Conservation (phyloP, 306 rosid species). For the Boehmeria nivea region DNA sequence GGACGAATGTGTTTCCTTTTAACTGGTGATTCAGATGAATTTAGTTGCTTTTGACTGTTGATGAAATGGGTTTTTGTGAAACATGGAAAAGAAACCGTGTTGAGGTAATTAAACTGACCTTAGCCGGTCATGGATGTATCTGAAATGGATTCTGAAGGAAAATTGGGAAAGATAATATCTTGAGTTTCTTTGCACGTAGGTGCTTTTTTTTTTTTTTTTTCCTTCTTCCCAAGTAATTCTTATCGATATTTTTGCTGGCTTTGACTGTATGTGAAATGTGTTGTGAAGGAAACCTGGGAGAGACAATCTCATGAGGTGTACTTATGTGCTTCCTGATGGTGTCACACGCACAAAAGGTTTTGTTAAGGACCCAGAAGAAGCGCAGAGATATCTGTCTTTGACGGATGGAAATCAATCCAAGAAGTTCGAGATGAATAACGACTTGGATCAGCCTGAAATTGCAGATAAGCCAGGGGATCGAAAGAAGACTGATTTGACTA, state of each 20-base stretch:
- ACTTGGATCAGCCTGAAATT: constrained; percentile 24
- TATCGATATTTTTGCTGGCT: background rate
- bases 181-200: too few species aligned
- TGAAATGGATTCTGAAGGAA: too few species aligned
- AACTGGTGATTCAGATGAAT: background rate
- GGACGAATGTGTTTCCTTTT: background rate
- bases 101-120: too few species aligned
- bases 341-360: constrained; percentile 65
- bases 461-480: constrained; percentile 34
- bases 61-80: too few species aligned
- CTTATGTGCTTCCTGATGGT: constrained; percentile 94
- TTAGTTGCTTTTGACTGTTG: background rate
- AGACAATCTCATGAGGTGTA: constrained; percentile 63
- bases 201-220: too few species aligned
- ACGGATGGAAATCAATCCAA: constrained; percentile 24
- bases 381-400: constrained; percentile 44
- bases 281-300: constrained; percentile 50
- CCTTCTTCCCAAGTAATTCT: too few species aligned
- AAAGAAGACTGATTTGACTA: constrained; percentile 61
- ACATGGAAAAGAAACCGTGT: too few species aligned
- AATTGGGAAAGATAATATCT: too few species aligned
- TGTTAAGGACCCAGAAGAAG: constrained; percentile 68
- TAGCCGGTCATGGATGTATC: too few species aligned
- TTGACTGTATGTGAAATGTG: background rate
- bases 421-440: constrained; percentile 21